Conservation (phyloP, 148 eudicot species). For the Camellia lanceoleosa region DNA sequence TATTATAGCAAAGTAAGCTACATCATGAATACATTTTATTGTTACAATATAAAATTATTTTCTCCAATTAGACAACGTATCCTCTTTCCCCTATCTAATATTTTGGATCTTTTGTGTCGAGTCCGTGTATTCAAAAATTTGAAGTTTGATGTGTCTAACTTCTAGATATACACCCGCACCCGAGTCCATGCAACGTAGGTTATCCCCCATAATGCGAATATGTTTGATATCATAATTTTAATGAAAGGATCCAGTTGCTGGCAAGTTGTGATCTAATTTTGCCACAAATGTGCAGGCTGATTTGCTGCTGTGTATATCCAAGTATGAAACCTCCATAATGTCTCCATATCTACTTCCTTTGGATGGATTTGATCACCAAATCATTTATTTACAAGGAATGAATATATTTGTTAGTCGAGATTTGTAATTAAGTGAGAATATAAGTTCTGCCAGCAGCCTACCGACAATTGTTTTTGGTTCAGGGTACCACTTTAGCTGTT, state of each 20-base stretch:
- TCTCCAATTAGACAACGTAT: too few species aligned
- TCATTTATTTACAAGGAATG: background rate
- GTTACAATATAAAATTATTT: too few species aligned
- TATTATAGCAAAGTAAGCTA: too few species aligned
- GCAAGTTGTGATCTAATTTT: slow-evolving; percentile 4
- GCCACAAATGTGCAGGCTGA: background rate
- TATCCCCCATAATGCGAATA: background rate
- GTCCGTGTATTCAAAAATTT: too few species aligned
- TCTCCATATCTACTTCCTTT: background rate
- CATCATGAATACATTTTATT: too few species aligned
- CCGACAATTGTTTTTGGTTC: slow-evolving; percentile 9
- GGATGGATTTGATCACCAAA: background rate
- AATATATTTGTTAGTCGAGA: background rate
- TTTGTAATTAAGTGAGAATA: background rate
- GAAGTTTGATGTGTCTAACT: background rate
- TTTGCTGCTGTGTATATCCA: background rate
- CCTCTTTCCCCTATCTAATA: too few species aligned
- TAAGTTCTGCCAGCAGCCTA: background rate
- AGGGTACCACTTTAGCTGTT: slow-evolving; percentile 91
- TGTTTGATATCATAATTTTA: background rate
- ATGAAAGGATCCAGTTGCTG: background rate
- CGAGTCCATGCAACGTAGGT: background rate
- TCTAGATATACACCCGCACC: background rate
- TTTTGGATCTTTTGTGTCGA: too few species aligned
- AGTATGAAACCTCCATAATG: background rate